Evolutionary conservation across 2,329 filamentous ascomycete species (phyloP), one percentile per base, ranked within the genome.

Genomic region (Alternaria sp.): DNA sequence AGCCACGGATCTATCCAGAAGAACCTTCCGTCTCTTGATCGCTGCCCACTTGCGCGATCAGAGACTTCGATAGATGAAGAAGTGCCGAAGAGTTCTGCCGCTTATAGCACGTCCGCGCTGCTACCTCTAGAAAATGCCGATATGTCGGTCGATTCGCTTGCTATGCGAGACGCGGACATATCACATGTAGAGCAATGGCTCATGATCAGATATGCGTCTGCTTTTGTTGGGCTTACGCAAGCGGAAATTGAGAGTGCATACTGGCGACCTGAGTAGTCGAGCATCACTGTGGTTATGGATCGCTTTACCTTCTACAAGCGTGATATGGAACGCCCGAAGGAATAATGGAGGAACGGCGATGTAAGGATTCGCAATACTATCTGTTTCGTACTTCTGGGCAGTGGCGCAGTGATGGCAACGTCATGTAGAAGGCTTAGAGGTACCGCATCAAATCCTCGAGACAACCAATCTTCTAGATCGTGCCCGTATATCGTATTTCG

Each of bases 121-220:
- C 22, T 3, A 12, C 12, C 32, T 9, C 18, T 7, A n/a, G 5
- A n/a, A 49, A 9, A 14, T 4, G 9, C 7, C 18, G 5, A 14
- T 26, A 22, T 22, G 8, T 14, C 32, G 16, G 34, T 4, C 46
- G 20, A 38, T 34, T 24, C 32, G 1, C 14, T 3, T 7, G 4
- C 20, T 3, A 9, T 36, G 46, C 14, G 16, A 16, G 30, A 49
- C 7, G 24, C 20, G 2, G 8, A 30, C 5, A 8, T 26, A 20
- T 36, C 3, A 20, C 46, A 49, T 38, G 46, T 49, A 34, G 46
- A 49, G 30, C 30, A 49, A 36, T 49, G 46, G 46, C 46, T 49
- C 22, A 18, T 12, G 16, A 49, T 5, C 14, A 49, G 24, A 49
- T 49, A 49, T 14, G 8, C 20, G 5, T 34, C 46, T 36, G 46